These are phyloP conservation scores for Phytophthora crassamura DNA, from an alignment of 352 stramenopile genomes.

Conservation along the genomic window DNA sequence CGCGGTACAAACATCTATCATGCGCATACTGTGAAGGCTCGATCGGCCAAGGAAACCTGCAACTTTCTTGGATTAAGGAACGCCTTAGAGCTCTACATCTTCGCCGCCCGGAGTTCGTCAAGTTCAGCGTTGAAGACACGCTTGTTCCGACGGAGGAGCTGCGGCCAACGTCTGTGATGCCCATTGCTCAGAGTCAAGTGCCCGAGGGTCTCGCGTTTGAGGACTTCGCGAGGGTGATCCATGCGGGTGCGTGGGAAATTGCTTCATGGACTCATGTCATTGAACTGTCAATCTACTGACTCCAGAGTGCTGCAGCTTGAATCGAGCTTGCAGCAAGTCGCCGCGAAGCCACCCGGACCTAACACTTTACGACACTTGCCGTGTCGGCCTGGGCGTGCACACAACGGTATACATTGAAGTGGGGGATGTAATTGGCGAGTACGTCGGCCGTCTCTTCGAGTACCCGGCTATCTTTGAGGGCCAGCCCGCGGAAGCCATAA, in stretches of 20 bases:
- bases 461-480: neutral
- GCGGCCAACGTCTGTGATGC: neutral
- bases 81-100: neutral
- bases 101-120: neutral
- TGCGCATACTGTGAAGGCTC: neutral
- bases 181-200: neutral
- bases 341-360: too few relatives aligned
- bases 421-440: neutral
- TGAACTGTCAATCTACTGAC: neutral
- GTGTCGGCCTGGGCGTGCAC: neutral
- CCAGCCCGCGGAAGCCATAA: neutral
- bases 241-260: neutral
- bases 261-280: constrained; percentile 10
- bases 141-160: too few relatives aligned
- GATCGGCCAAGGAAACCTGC: neutral
- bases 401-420: too few relatives aligned
- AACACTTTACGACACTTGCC: neutral
- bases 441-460: neutral
- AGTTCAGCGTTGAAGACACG: too few relatives aligned
- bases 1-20: neutral
- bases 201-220: neutral
- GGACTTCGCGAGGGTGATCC: constrained; percentile 2
- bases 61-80: neutral
- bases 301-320: neutral
- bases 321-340: neutral